phyloP scores from a whole-genome alignment of 441 rosid species.

The Isatis lusitanica region DNA sequence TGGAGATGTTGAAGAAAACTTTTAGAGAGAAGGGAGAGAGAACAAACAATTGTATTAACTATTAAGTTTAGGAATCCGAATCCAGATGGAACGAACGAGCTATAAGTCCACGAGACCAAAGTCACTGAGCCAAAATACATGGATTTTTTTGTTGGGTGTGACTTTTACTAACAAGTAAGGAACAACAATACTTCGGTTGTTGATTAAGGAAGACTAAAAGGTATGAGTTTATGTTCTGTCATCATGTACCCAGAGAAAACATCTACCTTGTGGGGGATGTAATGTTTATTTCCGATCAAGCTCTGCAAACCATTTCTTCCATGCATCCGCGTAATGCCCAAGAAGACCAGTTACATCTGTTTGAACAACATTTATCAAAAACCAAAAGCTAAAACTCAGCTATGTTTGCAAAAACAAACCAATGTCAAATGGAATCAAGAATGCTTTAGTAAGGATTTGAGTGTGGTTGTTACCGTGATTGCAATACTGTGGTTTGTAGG shows the following conservation, averaged over 20 bases:
- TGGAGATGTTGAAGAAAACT: too few species aligned
- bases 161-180: slow-evolving; percentile 11
- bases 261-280: background rate
- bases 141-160: slow-evolving; percentile 17
- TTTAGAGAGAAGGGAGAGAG: background rate
- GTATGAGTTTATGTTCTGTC: slow-evolving; percentile 12
- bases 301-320: slow-evolving; percentile 78
- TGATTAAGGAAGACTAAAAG: slow-evolving; percentile 1
- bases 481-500: slow-evolving; percentile 31
- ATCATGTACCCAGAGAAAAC: slow-evolving; percentile 4
- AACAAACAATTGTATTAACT: background rate
- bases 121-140: slow-evolving; percentile 21
- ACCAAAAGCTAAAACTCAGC: background rate
- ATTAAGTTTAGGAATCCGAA: background rate
- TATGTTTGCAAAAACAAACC: too few species aligned
- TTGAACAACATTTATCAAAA: slow-evolving; percentile 1
- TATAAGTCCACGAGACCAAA: slow-evolving; percentile 7
- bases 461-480: slow-evolving; percentile 30
- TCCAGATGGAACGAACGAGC: background rate
- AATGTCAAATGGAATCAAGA: background rate
- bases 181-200: background rate
- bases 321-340: slow-evolving; percentile 76
- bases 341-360: slow-evolving; percentile 74
- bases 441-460: background rate
- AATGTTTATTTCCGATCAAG: slow-evolving; percentile 40